Evolutionary conservation across 2,329 filamentous ascomycete species (phyloP).

Genomic region (Dactylonectria macrodidyma): DNA sequence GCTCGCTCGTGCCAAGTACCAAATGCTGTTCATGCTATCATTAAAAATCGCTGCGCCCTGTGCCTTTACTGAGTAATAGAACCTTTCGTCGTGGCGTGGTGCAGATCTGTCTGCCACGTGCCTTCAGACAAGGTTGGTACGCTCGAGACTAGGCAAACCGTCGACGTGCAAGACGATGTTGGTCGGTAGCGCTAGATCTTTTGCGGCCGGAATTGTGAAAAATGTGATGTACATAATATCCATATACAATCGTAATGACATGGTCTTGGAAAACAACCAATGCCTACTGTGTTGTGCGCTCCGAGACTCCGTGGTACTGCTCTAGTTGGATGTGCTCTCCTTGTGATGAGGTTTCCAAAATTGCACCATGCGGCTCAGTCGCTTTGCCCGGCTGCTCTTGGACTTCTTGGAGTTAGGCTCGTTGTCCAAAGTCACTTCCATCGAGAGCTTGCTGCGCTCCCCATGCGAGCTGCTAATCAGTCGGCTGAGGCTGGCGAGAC

Average conservation of each 20-base stretch:
- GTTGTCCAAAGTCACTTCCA: slow-evolving; percentile 72
- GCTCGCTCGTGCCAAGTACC: slow-evolving; percentile 51
- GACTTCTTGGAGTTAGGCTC: slow-evolving; percentile 68
- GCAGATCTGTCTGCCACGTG: slow-evolving; percentile 32
- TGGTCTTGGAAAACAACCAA: slow-evolving; percentile 35
- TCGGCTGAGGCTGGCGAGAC: slow-evolving; percentile 82
- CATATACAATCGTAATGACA: slow-evolving; percentile 55
- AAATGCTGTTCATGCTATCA: slow-evolving; percentile 57
- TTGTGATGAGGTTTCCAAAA: slow-evolving; percentile 79
- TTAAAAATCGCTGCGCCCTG: slow-evolving; percentile 52
- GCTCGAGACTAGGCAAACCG: slow-evolving; percentile 15
- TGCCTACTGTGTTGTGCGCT: slow-evolving; percentile 27
- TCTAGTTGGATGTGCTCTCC: slow-evolving; percentile 49
- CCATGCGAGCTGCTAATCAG: slow-evolving; percentile 83
- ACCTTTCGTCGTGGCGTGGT: slow-evolving; percentile 32
- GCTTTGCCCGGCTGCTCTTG: slow-evolving; percentile 76
- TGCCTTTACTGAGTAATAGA: slow-evolving; percentile 40
- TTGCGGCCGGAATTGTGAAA: slow-evolving; percentile 39
- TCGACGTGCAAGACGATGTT: slow-evolving; percentile 28
- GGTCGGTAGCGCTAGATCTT: slow-evolving; percentile 20
- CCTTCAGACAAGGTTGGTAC: slow-evolving; percentile 14
- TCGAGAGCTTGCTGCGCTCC: slow-evolving; percentile 81
- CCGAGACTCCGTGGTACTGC: slow-evolving; percentile 2
- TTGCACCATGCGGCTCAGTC: slow-evolving; percentile 81
- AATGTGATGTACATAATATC: slow-evolving; percentile 55